phyloP scores from a whole-genome alignment of 257 asterid species.

The Solanum bulbocastanum region DNA sequence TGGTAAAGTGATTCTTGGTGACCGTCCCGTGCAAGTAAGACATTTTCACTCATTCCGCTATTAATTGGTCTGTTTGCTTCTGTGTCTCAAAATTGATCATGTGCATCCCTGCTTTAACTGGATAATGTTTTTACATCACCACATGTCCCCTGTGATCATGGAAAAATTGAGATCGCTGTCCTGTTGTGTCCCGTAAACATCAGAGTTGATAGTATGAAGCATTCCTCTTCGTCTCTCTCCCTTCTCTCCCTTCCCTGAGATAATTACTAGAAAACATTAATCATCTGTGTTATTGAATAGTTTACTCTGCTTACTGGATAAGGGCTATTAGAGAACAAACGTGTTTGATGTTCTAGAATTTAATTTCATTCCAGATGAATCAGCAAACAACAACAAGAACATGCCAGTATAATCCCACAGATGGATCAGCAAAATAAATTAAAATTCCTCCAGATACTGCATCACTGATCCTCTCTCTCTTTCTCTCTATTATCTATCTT shows the following conservation, averaged over 20 bases:
- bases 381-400: not conserved
- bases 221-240: not conserved
- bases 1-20: slow-evolving; percentile 91
- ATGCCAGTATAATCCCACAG: not conserved
- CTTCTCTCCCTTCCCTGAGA: not conserved
- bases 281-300: not conserved
- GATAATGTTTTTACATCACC: not conserved
- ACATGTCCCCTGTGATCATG: not conserved
- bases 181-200: not conserved
- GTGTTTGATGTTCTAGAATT: not conserved
- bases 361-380: not conserved
- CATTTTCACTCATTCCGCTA: not conserved
- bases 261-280: not conserved
- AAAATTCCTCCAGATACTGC: not conserved
- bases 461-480: not conserved
- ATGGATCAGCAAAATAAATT: not conserved
- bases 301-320: not conserved
- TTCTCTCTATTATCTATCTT: not conserved
- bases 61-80: not conserved
- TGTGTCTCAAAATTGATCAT: not conserved
- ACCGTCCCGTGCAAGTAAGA: slow-evolving; percentile 80
- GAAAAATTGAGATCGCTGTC: not conserved
- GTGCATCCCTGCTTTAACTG: not conserved
- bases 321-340: not conserved
- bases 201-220: not conserved